Conservation (phyloP, 2,329 filamentous ascomycete genomes). For the Ampelomyces quisqualis region DNA sequence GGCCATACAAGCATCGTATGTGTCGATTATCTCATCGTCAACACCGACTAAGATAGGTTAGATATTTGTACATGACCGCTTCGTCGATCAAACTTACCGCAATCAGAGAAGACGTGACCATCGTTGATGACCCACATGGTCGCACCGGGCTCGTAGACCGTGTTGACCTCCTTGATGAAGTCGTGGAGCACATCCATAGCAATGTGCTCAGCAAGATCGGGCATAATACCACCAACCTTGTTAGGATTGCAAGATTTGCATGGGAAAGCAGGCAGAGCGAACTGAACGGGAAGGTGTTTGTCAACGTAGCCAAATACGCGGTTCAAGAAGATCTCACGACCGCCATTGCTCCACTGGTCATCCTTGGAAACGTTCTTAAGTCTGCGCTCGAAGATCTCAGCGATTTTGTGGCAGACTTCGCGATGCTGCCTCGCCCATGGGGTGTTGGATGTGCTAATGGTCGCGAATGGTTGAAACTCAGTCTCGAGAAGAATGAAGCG, state of each 20-base stretch:
- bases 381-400: slow-evolving; percentile 30
- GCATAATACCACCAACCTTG: slow-evolving; percentile 55
- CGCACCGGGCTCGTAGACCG: slow-evolving; percentile 46
- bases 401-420: slow-evolving; percentile 19
- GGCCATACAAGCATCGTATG: slow-evolving; percentile 43
- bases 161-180: slow-evolving; percentile 45
- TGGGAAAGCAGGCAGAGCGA: slow-evolving; percentile 58
- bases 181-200: slow-evolving; percentile 46
- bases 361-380: slow-evolving; percentile 32
- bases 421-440: slow-evolving; percentile 24
- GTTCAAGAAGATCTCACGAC: slow-evolving; percentile 27
- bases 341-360: slow-evolving; percentile 31
- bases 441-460: slow-evolving; percentile 18
- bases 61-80: not conserved
- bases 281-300: slow-evolving; percentile 27
- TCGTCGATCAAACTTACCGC: slow-evolving; percentile 32
- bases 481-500: slow-evolving; percentile 34
- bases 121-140: slow-evolving; percentile 49
- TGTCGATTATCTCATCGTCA: slow-evolving; percentile 47
- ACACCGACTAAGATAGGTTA: slow-evolving; percentile 42
- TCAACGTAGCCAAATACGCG: slow-evolving; percentile 32
- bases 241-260: slow-evolving; percentile 62
- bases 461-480: slow-evolving; percentile 25
- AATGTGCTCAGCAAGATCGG: slow-evolving; percentile 49
- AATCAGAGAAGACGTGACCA: slow-evolving; percentile 47